Conservation (phyloP, 768 basidiomycete genomes). For the Rhizopogon vesiculosus region DNA sequence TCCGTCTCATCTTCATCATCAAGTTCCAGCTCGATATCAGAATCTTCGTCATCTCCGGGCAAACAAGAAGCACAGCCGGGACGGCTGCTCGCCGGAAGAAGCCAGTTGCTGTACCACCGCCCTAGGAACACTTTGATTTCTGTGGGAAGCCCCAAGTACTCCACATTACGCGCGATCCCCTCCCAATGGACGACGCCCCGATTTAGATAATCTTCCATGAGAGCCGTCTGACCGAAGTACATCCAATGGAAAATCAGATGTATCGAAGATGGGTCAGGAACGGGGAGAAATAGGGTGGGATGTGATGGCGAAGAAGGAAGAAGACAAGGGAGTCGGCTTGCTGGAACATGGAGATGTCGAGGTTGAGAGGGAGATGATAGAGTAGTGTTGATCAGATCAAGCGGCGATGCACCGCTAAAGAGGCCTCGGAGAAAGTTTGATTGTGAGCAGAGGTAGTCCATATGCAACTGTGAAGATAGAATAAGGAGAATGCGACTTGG, state of each 20-base stretch:
- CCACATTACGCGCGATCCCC: constrained; percentile 83
- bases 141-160: constrained; percentile 74
- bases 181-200: constrained; percentile 73
- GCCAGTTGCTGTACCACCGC: constrained; percentile 68
- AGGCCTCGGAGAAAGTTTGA: constrained; percentile 69
- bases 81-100: constrained; percentile 31
- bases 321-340: constrained; percentile 57
- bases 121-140: constrained; percentile 77
- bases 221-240: constrained; percentile 68
- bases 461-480: constrained; percentile 53
- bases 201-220: constrained; percentile 65
- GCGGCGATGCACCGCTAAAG: constrained; percentile 60
- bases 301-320: constrained; percentile 59
- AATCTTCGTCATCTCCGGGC: constrained; percentile 29
- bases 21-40: constrained; percentile 23
- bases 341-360: constrained; percentile 30
- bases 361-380: constrained; percentile 15
- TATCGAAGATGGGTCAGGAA: constrained; percentile 71
- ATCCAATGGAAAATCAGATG: constrained; percentile 74
- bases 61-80: constrained; percentile 18
- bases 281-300: constrained; percentile 67
- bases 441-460: constrained; percentile 79
- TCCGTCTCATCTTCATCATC: constrained; percentile 22
- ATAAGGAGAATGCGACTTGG: constrained; percentile 5
- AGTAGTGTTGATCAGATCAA: constrained; percentile 48